phyloP scores from a whole-genome alignment of 2,329 filamentous ascomycete species.

The Neodidymelliopsis sp. region DNA sequence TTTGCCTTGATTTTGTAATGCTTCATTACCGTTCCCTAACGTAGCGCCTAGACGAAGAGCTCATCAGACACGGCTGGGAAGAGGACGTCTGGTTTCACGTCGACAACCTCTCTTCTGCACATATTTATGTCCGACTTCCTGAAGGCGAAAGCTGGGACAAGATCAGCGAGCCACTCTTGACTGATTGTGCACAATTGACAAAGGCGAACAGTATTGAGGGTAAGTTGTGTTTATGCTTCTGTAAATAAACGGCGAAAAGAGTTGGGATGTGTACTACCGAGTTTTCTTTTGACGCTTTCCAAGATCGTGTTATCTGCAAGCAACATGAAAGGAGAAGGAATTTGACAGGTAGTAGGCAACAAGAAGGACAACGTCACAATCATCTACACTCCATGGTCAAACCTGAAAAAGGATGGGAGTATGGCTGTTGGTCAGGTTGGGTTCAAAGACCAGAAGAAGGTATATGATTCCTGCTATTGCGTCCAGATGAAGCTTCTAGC shows the following conservation, averaged over 20 bases:
- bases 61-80: conserved; percentile 94
- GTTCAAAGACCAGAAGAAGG: conserved; percentile 86
- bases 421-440: conserved; percentile 96
- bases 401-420: conserved; percentile 91
- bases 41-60: conserved; percentile 79
- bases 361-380: conserved; percentile 98
- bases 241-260: no score
- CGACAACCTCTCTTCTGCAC: conserved; percentile 95
- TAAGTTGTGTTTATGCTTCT: conserved; percentile 10
- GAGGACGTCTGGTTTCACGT: conserved; percentile 99
- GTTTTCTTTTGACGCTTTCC: no score
- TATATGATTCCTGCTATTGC: conserved; percentile 35
- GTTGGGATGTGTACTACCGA: no score
- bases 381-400: conserved; percentile 98
- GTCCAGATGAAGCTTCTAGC: no score
- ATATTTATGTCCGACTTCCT: conserved; percentile 88
- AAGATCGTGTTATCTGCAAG: no score
- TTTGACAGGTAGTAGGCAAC: conserved; percentile 69
- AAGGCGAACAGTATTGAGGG: conserved; percentile 99
- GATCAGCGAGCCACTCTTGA: conserved; percentile 76
- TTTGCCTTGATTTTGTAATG: background rate
- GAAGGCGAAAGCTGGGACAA: conserved; percentile 84
- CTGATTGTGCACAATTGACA: conserved; percentile 93
- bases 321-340: background rate
- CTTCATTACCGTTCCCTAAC: background rate